Evolutionary conservation across 805 yeast genomes (phyloP), one percentile per base, ranked within the genome.

Genomic region (Pichia cabralensis): DNA sequence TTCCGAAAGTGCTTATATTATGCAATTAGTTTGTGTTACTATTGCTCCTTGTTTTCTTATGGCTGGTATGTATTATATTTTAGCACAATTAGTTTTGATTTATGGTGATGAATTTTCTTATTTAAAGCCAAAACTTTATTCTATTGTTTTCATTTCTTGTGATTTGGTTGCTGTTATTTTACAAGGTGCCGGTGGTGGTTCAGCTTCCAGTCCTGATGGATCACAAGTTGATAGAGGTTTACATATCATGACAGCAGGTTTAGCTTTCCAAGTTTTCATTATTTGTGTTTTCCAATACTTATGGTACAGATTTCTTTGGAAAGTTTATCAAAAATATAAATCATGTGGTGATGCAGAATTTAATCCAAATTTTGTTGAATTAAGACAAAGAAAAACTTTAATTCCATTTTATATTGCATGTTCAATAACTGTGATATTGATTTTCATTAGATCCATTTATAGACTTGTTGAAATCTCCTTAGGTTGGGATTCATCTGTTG

Each of bases 11-110:
- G 55, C 62, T 26, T 82, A 64, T 49, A 42, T 79, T 26, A 56
- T 74, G 43, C 86, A 82, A 52, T 69, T 74, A 41, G 62, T 74
- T 36, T 62, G 74, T 44, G 58, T 80, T 34, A 79, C 85, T 0
- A 55, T 84, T 28, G 85, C 82, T 0, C 94, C 94, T 0, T 80
- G 79, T 6, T 76, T 82, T 52, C 62, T 79, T 26, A 77, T 80
- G 80, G 94, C 78, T 6, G 92, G 85, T 3, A 62, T 82, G 4
- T 83, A 83, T 56, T 76, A 67, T 44, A 62, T 75, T 35, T 53
- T 83, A 40, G 82, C 77, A 7, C 76, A 80, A 52, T 42, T 77
- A 23, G 59, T 71, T 33, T 71, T 72, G 37, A 53, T 80, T 2
- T 74, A 71, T 45, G 83, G 83, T 5, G 56, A 60, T 34, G 45